Base-by-base conservation (phyloP, 228 moss, liverwort and hornwort genomes). In the Sphagnum fallax region DNA sequence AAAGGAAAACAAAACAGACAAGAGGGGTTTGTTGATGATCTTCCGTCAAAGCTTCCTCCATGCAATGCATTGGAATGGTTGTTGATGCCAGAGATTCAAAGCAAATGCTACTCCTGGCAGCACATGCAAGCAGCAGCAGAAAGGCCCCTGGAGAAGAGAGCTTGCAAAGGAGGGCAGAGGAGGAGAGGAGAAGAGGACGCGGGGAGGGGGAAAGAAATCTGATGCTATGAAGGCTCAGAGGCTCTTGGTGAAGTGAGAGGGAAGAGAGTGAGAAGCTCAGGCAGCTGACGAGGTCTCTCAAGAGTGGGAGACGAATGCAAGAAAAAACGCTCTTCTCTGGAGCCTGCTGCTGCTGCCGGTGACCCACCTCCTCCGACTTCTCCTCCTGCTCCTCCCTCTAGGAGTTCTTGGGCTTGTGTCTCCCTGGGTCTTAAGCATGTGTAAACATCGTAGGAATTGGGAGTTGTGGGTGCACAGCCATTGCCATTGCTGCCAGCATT, bases 211-310 rank as follows among this genome's bases (percentile, higher is more conserved):
- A 32, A 32, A 32, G 32, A 32, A 62, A 15, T 62, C 15, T 6
- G 8, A 6, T 64, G 73, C 77, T 74, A 86, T 75, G 86, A 80
- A 16, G 76, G 78, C 70, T 85, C 85, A 5, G 85, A 82, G 49
- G 75, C 51, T 50, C 82, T 82, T 18, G 86, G 86, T 5, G 86
- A 86, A 1, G 82, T 86, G 51, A 86, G 86, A 6, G 86, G 86
- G 50, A 86, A 86, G 0, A 86, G 86, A 11, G 82, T 71, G 60
- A 86, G 51, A 5, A 86, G 80, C 80, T 86, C 86, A 15, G 86
- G 86, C 60, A 77, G 79, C 8, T 76, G 81, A 32, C 77, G 82
- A 4, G 79, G 85, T 63, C 78, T 77, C 16, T 82, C 82, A 5
- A 47, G 49, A 49, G 66, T 59, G 4, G 77, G 75, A 5, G 64